Evolutionary conservation across 768 basidiomycete genomes (phyloP).

Genomic region (Jaapia argillacea): DNA sequence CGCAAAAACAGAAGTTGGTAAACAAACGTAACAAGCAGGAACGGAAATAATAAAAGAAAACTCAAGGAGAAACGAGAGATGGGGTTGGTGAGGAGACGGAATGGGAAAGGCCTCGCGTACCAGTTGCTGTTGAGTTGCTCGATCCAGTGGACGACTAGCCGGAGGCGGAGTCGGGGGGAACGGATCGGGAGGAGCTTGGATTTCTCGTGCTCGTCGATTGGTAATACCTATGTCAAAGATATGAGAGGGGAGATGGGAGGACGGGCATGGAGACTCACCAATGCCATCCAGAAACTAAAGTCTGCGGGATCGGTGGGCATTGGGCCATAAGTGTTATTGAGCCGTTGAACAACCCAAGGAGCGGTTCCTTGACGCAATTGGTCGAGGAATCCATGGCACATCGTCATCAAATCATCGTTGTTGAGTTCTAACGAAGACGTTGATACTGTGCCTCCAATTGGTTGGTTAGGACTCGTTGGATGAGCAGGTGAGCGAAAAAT

Average conservation of each 20-base stretch:
- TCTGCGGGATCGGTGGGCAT: constrained; percentile 63
- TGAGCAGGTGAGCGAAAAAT: not conserved
- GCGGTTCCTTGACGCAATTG: constrained; percentile 62
- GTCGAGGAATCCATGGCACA: constrained; percentile 51
- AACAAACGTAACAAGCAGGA: not conserved
- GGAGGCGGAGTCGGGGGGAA: constrained; percentile 65
- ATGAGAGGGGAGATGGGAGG: not conserved
- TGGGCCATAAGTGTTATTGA: constrained; percentile 68
- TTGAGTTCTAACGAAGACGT: constrained; percentile 13
- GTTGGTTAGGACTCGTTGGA: too few relatives aligned
- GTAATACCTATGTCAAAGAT: constrained; percentile 40
- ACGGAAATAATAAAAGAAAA: not conserved
- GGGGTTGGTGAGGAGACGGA: not conserved
- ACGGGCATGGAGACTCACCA: constrained; percentile 28
- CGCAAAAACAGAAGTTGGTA: not conserved
- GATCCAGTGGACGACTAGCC: constrained; percentile 92
- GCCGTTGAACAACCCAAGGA: constrained; percentile 88
- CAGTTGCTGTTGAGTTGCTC: constrained; percentile 59
- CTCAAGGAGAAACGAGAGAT: not conserved
- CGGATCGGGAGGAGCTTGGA: constrained; percentile 78
- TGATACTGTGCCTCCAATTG: too few relatives aligned
- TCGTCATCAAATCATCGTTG: constrained; percentile 32
- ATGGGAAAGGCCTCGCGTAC: constrained; percentile 18
- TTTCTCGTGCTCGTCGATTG: constrained; percentile 88
- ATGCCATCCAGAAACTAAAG: constrained; percentile 87